Conservation (phyloP, 768 basidiomycete genomes). For the Amanita rubescens region DNA sequence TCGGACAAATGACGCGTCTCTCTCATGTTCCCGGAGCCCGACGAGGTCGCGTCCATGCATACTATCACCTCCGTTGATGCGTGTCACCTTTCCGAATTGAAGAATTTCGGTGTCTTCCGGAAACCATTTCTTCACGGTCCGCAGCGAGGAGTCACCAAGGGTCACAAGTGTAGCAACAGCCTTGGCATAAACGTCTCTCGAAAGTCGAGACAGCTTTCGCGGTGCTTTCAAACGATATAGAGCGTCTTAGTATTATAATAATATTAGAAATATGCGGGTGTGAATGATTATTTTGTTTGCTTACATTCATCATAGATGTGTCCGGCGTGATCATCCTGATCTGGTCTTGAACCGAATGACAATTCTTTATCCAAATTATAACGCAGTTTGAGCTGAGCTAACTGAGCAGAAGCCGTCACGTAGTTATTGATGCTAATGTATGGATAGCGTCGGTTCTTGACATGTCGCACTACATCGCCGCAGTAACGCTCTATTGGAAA, state of each 20-base stretch:
- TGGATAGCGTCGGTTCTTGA: conserved; percentile 23
- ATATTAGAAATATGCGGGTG: neutral
- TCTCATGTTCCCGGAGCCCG: conserved; percentile 11
- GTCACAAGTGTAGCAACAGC: conserved; percentile 16
- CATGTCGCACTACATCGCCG: conserved; percentile 18
- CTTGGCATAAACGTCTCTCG: neutral
- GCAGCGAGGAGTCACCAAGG: conserved; percentile 2
- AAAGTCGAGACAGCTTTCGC: neutral
- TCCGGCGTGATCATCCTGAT: neutral
- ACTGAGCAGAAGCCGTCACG: conserved; percentile 12
- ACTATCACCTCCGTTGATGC: conserved; percentile 21
- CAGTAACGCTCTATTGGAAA: conserved; percentile 33
- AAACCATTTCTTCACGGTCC: conserved; percentile 5
- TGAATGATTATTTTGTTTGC: neutral
- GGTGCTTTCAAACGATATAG: neutral
- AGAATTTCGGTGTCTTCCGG: conserved; percentile 7
- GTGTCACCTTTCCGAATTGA: conserved; percentile 21
- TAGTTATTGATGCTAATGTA: neutral
- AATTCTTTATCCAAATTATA: conserved; percentile 10
- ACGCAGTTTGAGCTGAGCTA: conserved; percentile 12
- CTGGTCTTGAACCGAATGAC: neutral
- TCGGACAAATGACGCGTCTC: conserved; percentile 26
- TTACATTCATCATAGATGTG: neutral
- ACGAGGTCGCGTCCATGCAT: conserved; percentile 16
- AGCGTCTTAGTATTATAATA: neutral